Evolutionary conservation across 2,329 filamentous ascomycete genomes (phyloP).

Genomic region (Trichoderma aggressivum): DNA sequence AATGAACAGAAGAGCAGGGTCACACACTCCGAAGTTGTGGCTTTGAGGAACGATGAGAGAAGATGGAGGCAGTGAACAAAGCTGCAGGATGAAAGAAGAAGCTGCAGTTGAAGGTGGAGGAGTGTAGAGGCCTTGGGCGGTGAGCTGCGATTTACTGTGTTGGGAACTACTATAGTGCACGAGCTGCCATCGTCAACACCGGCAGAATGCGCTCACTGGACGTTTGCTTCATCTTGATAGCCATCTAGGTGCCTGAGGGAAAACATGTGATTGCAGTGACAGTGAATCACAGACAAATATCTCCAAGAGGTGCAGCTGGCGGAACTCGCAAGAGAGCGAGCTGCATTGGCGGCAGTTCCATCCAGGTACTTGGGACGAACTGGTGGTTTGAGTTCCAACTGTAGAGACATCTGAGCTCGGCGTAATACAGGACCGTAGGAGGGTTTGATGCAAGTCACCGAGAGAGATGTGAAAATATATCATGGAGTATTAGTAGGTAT

Average conservation of each 20-base stretch:
- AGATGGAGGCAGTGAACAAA: background rate
- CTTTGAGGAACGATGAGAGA: background rate
- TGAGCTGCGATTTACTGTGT: background rate
- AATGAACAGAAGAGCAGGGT: too few relatives aligned
- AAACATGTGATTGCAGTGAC: background rate
- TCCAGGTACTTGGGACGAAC: background rate
- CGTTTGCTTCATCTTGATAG: background rate
- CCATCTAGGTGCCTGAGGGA: background rate
- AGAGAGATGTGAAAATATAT: background rate
- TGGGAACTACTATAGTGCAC: background rate
- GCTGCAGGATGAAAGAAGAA: background rate
- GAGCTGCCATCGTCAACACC: background rate
- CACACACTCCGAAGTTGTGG: background rate
- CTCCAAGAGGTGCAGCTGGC: background rate
- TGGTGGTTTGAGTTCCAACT: background rate
- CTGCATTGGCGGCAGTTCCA: background rate
- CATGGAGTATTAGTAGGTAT: background rate
- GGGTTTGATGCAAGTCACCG: background rate
- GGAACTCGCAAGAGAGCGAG: background rate
- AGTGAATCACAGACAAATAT: background rate
- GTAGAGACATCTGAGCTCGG: background rate
- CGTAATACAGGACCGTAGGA: background rate
- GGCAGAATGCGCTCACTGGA: background rate
- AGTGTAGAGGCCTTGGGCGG: background rate
- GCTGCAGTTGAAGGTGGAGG: background rate